Base-by-base conservation (phyloP, 352 stramenopile species). In the Pythium phragmiticola region DNA sequence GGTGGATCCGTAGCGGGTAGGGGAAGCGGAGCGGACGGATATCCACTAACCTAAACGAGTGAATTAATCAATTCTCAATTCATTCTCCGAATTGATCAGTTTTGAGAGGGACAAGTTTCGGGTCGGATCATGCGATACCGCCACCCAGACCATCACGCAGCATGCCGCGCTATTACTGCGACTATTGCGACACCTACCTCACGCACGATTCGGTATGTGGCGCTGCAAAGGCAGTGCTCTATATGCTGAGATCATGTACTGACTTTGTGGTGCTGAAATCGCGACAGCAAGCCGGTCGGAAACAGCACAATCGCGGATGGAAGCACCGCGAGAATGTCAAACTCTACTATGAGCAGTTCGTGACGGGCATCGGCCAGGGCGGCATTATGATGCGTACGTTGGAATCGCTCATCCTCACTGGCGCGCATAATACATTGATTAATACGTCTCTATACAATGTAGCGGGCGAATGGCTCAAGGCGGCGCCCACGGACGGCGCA, bases 291-390 rank as follows among this genome's bases (percentile, higher is more conserved):
- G 86, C 89, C 23, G 91, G 92, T 30, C 84, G 92, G 4, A 96
- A 97, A 68, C 92, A 98, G 76, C 92, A 98, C 82, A 98, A 96
- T 63, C 88, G 89, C 60, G 90, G 90, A 23, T 98, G 92, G 92
- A 98, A 98, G 76, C 92, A 98, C 61, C 90, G 91, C 48, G 90
- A 98, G 69, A 98, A 97, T 64, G 90, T 98, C 41, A 97, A 97
- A 72, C 82, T 96, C 55, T 97, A 97, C 69, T 98, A 98, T 72
- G 88, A 97, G 59, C 83, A 92, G 72, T 92, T 92, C 59, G 49
- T 92, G 13, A 78, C 83, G n/a, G 34, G 34, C 11, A 9, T 39
- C 7, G 81, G 81, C 36, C 81, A 94, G 63, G 82, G 83, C 47
- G 76, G 73, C 60, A 72, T 89, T 41, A 93, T 93, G 84, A 88